Conservation (phyloP, 192 early-diverging fungal species). For the Entophlyctis helioformis region DNA sequence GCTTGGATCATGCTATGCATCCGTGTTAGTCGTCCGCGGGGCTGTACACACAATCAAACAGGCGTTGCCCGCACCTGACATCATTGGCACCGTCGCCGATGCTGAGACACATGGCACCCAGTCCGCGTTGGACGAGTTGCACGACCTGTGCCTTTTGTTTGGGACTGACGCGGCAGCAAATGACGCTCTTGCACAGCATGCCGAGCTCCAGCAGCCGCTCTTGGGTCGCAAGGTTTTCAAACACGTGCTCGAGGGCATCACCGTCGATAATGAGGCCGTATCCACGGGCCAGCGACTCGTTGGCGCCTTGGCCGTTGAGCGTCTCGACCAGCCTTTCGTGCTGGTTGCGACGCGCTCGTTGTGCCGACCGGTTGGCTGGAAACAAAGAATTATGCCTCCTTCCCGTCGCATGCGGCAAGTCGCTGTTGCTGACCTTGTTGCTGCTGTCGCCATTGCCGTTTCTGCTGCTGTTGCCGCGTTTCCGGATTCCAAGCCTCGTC, state of each 20-base stretch:
- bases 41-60: not conserved
- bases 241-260: conserved; percentile 18
- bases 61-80: conserved; percentile 28
- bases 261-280: conserved; percentile 31
- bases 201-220: conserved; percentile 62
- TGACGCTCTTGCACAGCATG: conserved; percentile 62
- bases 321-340: too few species aligned
- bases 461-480: too few species aligned
- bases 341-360: too few species aligned
- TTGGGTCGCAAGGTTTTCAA: conserved; percentile 33
- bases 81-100: conserved; percentile 95
- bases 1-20: conserved; percentile 91
- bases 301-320: too few species aligned
- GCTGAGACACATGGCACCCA: conserved; percentile 61
- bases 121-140: conserved; percentile 20
- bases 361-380: too few species aligned
- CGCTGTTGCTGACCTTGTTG: too few species aligned
- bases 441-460: too few species aligned
- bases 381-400: too few species aligned
- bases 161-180: conserved; percentile 85
- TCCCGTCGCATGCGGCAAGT: too few species aligned
- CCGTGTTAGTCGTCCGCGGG: not conserved
- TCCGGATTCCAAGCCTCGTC: too few species aligned
- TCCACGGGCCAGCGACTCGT: too few species aligned
- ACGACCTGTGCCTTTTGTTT: conserved; percentile 84